Evolutionary conservation across 208 protist genomes (phyloP).

Genomic region (Leptomonas pyrrhocoris): DNA sequence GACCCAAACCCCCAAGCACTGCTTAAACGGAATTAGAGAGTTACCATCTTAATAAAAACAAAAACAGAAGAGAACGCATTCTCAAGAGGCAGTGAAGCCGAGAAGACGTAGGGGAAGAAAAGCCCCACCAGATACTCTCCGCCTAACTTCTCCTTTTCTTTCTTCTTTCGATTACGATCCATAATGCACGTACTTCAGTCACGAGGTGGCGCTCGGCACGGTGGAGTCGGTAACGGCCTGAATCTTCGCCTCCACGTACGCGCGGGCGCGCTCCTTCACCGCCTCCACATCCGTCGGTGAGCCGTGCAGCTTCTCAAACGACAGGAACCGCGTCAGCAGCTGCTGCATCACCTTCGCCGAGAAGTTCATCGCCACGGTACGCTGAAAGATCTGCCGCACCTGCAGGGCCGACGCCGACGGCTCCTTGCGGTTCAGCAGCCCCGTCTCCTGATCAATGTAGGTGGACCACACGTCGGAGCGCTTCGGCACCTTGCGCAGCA

Average conservation of each 20-base stretch:
- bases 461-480: slow-evolving; percentile 89
- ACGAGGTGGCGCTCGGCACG: slow-evolving; percentile 10
- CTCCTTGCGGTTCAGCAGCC: slow-evolving; percentile 61
- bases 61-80: background rate
- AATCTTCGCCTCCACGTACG: slow-evolving; percentile 94
- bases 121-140: too few relatives aligned
- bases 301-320: slow-evolving; percentile 96
- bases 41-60: background rate
- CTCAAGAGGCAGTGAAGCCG: too few relatives aligned
- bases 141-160: too few relatives aligned
- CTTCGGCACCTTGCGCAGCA: slow-evolving; percentile 88
- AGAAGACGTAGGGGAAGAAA: background rate
- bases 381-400: slow-evolving; percentile 79
- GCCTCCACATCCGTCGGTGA: slow-evolving; percentile 77
- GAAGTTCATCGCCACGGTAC: slow-evolving; percentile 83
- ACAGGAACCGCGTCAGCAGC: slow-evolving; percentile 96
- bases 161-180: background rate
- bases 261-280: slow-evolving; percentile 92
- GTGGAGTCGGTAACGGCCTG: slow-evolving; percentile 48
- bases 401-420: slow-evolving; percentile 44
- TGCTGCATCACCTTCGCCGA: slow-evolving; percentile 90
- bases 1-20: too few relatives aligned
- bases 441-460: slow-evolving; percentile 90
- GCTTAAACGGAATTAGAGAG: too few relatives aligned
- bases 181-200: background rate